Base-by-base conservation (phyloP, 106 monocot species). In the Gastrodia elata region DNA sequence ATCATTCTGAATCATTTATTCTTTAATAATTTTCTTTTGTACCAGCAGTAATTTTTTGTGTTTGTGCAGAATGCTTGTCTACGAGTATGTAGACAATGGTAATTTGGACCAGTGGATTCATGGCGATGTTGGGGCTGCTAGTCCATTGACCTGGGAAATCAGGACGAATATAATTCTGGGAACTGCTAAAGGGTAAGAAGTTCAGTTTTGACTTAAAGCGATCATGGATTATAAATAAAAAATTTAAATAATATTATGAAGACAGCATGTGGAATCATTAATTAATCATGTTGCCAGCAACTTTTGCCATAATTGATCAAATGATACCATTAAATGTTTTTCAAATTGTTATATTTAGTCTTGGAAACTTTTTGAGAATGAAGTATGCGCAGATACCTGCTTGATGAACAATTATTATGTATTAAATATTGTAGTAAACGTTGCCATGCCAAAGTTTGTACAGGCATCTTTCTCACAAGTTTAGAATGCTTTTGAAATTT, bases 101-200 rank as follows among this genome's bases (percentile, higher is more conserved):
- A 83, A 79, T 73, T 68, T 83, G 43, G 83, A 83, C 37, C 79
- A 58, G 42, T 83, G 83, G 83, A 75, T 83, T 67, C 83, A 76
- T 76, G 79, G 83, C 22, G 79, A 82, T 59, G n/a, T 74, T 0
- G 78, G 82, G 15, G 70, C 70, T 74, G 78, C 70, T 38, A 82
- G 70, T 68, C 82, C 82, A 24, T 39, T 82, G 43, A 78, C 70
- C 2, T 82, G 82, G 82, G 74, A 74, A 39, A 74, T 82, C 30
- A 82, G 82, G 78, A 70, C 78, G 82, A 82, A 82, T 11, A 82
- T 82, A 69, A 70, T 82, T 28, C 57, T 82, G 0, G 77, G 74
- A 49, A 78, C 82, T 3, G 82, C 77, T 8, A 81, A 81, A 77
- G 81, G 73, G 81, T 81, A 68, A 34, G 42, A 38, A 37, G 39